These are phyloP conservation scores for Erysimum cheiranthoides DNA, from an alignment of 345 rosid species.

Conservation along the genomic window DNA sequence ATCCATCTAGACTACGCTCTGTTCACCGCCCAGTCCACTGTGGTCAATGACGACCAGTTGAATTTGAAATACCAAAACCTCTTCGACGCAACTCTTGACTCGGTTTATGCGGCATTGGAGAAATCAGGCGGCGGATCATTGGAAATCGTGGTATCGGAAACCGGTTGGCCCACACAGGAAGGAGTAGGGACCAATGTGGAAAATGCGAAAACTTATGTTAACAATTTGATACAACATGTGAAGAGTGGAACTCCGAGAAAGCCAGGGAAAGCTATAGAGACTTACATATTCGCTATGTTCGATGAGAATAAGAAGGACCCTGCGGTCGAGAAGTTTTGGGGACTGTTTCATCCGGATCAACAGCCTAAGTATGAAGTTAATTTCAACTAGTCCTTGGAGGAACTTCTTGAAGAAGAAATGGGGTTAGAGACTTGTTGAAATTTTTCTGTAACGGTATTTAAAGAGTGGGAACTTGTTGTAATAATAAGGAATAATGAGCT, in stretches of 20 bases:
- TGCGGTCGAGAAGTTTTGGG: conserved; percentile 36
- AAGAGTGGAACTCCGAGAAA: conserved; percentile 48
- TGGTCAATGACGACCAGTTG: conserved; percentile 24
- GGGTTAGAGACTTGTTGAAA: too few species aligned
- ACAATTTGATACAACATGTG: conserved; percentile 51
- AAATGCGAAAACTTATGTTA: conserved; percentile 44
- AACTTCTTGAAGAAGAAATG: too few species aligned
- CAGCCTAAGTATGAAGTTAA: too few species aligned
- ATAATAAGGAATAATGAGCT: too few species aligned
- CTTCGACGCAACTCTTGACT: conserved; percentile 37
- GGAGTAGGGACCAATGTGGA: conserved; percentile 31
- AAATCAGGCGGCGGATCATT: conserved; percentile 42
- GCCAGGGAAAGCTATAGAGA: conserved; percentile 44
- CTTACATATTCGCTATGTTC: conserved; percentile 52
- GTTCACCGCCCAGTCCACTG: conserved; percentile 35
- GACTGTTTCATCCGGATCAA: conserved; percentile 29
- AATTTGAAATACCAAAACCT: conserved; percentile 43
- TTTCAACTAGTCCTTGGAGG: too few species aligned
- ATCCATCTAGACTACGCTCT: conserved; percentile 54
- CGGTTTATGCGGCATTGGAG: conserved; percentile 46
- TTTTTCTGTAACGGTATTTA: too few species aligned
- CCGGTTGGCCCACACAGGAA: conserved; percentile 52
- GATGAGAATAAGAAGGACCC: conserved; percentile 42
- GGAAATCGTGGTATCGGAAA: conserved; percentile 53
- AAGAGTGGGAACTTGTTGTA: too few species aligned